These are phyloP conservation scores for Hortaea werneckii DNA, from an alignment of 2,329 filamentous ascomycete species.

Conservation along the genomic window DNA sequence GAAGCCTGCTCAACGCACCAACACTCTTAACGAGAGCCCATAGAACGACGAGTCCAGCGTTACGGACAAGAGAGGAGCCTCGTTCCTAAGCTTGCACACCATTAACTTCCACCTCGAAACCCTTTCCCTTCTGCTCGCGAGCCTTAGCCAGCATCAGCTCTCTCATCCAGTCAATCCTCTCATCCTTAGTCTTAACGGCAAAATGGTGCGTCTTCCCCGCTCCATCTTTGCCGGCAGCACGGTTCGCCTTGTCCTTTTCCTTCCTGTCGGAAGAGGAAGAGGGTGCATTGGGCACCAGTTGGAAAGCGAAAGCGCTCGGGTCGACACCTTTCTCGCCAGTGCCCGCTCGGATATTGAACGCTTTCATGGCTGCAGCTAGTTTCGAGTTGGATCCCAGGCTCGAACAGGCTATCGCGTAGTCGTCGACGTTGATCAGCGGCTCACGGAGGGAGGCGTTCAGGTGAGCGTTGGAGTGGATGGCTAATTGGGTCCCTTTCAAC, in stretches of 20 bases:
- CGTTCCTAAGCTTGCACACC: slow-evolving; percentile 32
- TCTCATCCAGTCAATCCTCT: slow-evolving; percentile 95
- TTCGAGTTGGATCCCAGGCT: slow-evolving; percentile 66
- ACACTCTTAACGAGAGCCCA: no score
- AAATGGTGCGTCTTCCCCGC: slow-evolving; percentile 76
- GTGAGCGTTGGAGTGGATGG: slow-evolving; percentile 54
- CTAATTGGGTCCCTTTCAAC: slow-evolving; percentile 51
- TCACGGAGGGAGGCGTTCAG: slow-evolving; percentile 57
- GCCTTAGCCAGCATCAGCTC: slow-evolving; percentile 88
- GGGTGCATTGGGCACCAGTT: slow-evolving; percentile 61
- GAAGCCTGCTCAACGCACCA: no score
- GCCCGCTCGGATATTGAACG: slow-evolving; percentile 49
- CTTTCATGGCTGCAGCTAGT: slow-evolving; percentile 78
- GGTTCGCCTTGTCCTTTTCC: slow-evolving; percentile 30
- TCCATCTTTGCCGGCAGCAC: neutral
- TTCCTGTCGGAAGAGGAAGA: neutral
- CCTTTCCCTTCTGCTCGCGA: slow-evolving; percentile 70
- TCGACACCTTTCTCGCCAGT: slow-evolving; percentile 31
- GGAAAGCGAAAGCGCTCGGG: slow-evolving; percentile 62
- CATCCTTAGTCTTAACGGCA: slow-evolving; percentile 74
- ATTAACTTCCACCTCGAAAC: slow-evolving; percentile 73
- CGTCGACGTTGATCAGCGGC: slow-evolving; percentile 69
- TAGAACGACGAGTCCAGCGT: no score
- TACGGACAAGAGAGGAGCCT: no score
- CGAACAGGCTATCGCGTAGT: slow-evolving; percentile 80